Evolutionary conservation across 352 stramenopile genomes (phyloP).

Genomic region (Lagenidium sp.): DNA sequence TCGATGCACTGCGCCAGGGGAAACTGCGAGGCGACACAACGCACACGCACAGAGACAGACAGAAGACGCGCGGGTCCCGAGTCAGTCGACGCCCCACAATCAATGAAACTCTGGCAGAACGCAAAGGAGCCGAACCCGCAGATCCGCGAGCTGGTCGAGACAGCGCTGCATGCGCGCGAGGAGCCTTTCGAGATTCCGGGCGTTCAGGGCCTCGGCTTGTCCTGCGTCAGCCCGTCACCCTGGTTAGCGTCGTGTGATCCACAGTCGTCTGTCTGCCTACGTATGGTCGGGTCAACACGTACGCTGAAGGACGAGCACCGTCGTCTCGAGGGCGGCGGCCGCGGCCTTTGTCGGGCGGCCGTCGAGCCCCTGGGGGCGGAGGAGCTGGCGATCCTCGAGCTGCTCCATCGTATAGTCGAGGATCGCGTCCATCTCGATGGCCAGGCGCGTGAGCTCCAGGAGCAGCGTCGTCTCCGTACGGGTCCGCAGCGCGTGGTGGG

Average conservation of each 20-base stretch:
- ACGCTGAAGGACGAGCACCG: constrained; percentile 23
- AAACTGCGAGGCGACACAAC: constrained; percentile 9
- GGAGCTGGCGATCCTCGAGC: constrained; percentile 20
- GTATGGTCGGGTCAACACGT: background rate
- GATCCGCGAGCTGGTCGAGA: constrained; percentile 11
- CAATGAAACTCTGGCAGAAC: too few species aligned
- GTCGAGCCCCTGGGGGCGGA: too few species aligned
- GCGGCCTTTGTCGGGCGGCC: too few species aligned
- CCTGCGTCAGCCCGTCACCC: constrained; percentile 3
- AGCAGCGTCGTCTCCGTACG: constrained; percentile 15
- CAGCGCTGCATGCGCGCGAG: constrained; percentile 11
- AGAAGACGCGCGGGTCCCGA: too few species aligned
- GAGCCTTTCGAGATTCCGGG: constrained; percentile 5
- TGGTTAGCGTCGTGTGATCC: too few species aligned
- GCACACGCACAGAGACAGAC: background rate
- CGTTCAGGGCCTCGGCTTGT: background rate
- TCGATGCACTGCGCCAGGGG: constrained; percentile 18
- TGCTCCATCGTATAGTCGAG: constrained; percentile 20
- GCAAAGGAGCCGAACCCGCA: constrained; percentile 17
- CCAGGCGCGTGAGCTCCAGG: constrained; percentile 15
- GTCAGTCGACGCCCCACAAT: too few species aligned
- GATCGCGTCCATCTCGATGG: constrained; percentile 28
- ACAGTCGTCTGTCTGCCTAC: too few species aligned
- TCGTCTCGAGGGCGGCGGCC: constrained; percentile 10
- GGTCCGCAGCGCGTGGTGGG: constrained; percentile 5